phyloP scores from a whole-genome alignment of 2,329 filamentous ascomycete species.

The Akanthomyces muscarius region DNA sequence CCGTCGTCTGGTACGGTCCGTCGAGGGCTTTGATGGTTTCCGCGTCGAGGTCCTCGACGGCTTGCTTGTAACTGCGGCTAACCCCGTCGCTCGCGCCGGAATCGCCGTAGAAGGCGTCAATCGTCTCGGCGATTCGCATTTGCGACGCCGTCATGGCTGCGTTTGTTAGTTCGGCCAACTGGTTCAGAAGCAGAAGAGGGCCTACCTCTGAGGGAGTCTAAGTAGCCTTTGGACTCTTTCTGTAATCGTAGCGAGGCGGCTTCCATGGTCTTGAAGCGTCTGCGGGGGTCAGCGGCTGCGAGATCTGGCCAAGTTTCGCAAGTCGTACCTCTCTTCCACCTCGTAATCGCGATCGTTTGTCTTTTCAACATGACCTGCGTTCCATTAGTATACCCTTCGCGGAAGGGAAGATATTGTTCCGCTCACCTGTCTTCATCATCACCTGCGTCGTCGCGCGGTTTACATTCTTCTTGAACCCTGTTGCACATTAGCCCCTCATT shows the following conservation, averaged over 20 bases:
- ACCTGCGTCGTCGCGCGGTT: constrained; percentile 98
- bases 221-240: constrained; percentile 96
- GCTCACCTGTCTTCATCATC: constrained; percentile 95
- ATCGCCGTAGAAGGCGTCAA: constrained; percentile 98
- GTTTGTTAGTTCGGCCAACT: neutral
- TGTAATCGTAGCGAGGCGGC: constrained; percentile 86
- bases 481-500: constrained; percentile 28
- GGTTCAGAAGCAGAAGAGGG: neutral
- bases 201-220: constrained; percentile 85
- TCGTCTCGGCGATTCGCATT: constrained; percentile 98
- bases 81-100: constrained; percentile 92
- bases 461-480: constrained; percentile 78
- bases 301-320: neutral
- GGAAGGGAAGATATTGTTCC: neutral
- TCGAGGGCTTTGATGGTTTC: constrained; percentile 98
- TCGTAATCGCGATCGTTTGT: constrained; percentile 99
- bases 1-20: constrained; percentile 89
- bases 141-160: constrained; percentile 97
- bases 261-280: constrained; percentile 97
- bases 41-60: constrained; percentile 93
- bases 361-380: constrained; percentile 85
- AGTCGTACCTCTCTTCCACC: constrained; percentile 77
- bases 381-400: constrained; percentile 17
- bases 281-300: constrained; percentile 35
- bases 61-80: constrained; percentile 95